These are phyloP conservation scores for Amanita molliuscula DNA, from an alignment of 768 basidiomycete genomes.

Conservation along the genomic window DNA sequence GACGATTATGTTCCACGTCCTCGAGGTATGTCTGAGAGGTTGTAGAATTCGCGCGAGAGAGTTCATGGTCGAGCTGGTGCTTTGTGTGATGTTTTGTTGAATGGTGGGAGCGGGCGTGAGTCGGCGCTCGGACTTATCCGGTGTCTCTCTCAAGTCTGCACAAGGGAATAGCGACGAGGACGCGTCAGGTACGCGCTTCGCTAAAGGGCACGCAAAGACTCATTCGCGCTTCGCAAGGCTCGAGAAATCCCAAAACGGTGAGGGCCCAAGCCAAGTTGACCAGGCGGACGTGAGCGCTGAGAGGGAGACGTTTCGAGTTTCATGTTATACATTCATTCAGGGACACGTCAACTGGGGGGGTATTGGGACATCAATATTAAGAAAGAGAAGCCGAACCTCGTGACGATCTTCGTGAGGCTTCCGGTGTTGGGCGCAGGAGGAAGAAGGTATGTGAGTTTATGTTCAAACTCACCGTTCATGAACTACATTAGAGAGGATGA, in stretches of 20 bases:
- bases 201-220: not conserved
- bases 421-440: slow-evolving; percentile 54
- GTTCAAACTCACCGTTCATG: not conserved
- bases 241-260: slow-evolving; percentile 8
- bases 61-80: too few relatives aligned
- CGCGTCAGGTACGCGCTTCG: slow-evolving; percentile 9
- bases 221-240: slow-evolving; percentile 1
- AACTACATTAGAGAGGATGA: slow-evolving; percentile 29
- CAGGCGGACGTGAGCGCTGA: slow-evolving; percentile 24
- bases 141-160: too few relatives aligned
- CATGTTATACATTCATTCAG: slow-evolving; percentile 20
- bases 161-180: slow-evolving; percentile 14
- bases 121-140: too few relatives aligned
- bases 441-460: slow-evolving; percentile 28
- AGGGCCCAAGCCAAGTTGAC: slow-evolving; percentile 8
- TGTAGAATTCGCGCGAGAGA: too few relatives aligned
- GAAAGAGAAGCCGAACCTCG: slow-evolving; percentile 61
- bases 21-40: too few relatives aligned
- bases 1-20: too few relatives aligned
- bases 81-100: too few relatives aligned
- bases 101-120: too few relatives aligned
- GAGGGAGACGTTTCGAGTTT: slow-evolving; percentile 20
- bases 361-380: slow-evolving; percentile 69
- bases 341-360: slow-evolving; percentile 31
- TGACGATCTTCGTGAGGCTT: slow-evolving; percentile 64